Conservation (phyloP, 2,329 filamentous ascomycete species). For the Fusarium compactum region DNA sequence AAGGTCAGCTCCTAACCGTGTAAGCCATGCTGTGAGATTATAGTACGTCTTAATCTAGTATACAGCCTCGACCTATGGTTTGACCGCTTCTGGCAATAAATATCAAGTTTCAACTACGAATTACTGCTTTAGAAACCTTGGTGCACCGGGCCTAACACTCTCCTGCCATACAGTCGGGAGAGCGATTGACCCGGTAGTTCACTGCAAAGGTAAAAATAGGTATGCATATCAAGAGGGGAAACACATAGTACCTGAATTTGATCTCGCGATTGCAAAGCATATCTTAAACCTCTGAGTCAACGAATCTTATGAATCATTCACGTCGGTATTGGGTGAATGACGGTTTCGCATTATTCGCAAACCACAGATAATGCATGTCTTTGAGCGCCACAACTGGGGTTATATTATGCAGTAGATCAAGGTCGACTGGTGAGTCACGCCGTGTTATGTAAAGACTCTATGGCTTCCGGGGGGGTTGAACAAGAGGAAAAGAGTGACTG, state of each 20-base stretch:
- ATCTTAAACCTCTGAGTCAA: neutral
- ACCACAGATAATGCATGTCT: constrained; percentile 13
- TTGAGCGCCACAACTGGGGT: neutral
- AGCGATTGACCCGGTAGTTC: neutral
- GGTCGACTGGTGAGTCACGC: constrained; percentile 13
- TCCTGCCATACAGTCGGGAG: neutral
- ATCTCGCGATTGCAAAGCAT: neutral
- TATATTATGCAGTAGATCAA: neutral
- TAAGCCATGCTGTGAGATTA: neutral
- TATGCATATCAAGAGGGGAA: neutral
- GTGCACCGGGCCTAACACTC: neutral
- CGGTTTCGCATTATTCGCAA: neutral
- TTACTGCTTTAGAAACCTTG: neutral
- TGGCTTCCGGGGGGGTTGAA: neutral
- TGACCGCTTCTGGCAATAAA: neutral
- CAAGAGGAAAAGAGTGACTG: neutral
- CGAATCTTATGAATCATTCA: neutral
- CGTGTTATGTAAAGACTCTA: neutral
- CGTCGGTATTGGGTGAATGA: neutral
- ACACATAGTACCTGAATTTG: neutral
- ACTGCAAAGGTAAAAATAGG: neutral
- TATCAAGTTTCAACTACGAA: neutral
- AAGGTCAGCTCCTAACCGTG: neutral
- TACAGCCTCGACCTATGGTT: neutral
- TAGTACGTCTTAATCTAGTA: neutral